phyloP scores from a whole-genome alignment of 225 moss, liverwort and hornwort genomes.

The Sphagnum tenellum region DNA sequence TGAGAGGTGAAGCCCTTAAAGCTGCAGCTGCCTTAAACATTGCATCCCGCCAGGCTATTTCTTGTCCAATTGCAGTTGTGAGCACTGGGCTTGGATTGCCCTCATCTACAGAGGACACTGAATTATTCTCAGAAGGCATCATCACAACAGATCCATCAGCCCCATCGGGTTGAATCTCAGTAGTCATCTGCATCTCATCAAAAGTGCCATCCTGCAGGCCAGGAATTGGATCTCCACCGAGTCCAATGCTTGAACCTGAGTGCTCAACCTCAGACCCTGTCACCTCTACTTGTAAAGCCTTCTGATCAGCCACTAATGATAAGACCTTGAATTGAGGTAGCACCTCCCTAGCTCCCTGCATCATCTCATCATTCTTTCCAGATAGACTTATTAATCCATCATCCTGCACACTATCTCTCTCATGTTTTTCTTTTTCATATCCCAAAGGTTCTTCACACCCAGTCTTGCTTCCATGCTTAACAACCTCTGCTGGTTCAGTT shows the following conservation, averaged over 20 bases:
- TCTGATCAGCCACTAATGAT: background rate
- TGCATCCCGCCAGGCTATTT: constrained; percentile 38
- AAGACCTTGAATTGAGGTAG: too few relatives aligned
- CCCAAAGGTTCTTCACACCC: too few relatives aligned
- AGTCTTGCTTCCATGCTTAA: too few relatives aligned
- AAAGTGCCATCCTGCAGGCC: constrained; percentile 1
- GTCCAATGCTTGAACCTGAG: background rate
- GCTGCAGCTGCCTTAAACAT: constrained; percentile 27
- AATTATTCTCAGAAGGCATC: background rate
- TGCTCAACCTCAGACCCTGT: background rate
- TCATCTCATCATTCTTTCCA: too few relatives aligned
- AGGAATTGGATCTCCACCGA: background rate
- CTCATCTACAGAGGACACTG: background rate
- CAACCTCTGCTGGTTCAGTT: too few relatives aligned
- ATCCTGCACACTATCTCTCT: too few relatives aligned
- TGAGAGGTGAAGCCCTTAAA: constrained; percentile 21
- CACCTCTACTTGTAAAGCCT: background rate
- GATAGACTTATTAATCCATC: too few relatives aligned
- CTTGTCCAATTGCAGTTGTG: constrained; percentile 24
- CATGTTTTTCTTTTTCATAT: too few relatives aligned
- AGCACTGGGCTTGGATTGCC: constrained; percentile 15
- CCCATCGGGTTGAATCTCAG: background rate
- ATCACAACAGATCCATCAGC: too few relatives aligned
- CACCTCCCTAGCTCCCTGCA: too few relatives aligned
- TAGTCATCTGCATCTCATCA: constrained; percentile 2